Conservation (phyloP, 495 filamentous ascomycete genomes). For the Aspergillus biplanus region DNA sequence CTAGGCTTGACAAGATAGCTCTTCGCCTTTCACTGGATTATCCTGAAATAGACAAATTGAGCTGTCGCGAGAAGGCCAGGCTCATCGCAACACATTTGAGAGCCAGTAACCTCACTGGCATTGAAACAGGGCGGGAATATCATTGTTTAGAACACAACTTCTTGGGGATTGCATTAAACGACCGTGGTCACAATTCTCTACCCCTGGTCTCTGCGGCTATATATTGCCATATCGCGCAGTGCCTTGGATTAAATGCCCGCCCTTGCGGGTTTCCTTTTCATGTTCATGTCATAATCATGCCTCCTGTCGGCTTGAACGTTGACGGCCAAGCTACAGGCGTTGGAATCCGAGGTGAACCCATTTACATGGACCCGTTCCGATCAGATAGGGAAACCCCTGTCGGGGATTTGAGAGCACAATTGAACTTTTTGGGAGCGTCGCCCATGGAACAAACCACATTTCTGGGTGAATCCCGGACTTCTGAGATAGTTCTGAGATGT, state of each 20-base stretch:
- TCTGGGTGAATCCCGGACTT: slow-evolving; percentile 60
- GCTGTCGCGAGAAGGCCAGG: slow-evolving; percentile 68
- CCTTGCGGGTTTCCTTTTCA: slow-evolving; percentile 80
- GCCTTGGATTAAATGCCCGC: slow-evolving; percentile 69
- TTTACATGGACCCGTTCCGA: slow-evolving; percentile 86
- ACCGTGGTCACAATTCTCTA: slow-evolving; percentile 68
- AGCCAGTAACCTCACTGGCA: slow-evolving; percentile 67
- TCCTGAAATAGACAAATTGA: slow-evolving; percentile 52
- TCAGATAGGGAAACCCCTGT: slow-evolving; percentile 67
- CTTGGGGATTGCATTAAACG: slow-evolving; percentile 68
- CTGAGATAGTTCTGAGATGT: slow-evolving; percentile 73
- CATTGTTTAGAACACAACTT: slow-evolving; percentile 82
- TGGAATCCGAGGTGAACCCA: slow-evolving; percentile 51
- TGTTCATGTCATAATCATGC: slow-evolving; percentile 72
- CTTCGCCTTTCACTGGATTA: slow-evolving; percentile 51
- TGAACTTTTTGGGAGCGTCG: slow-evolving; percentile 65
- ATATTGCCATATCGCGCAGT: slow-evolving; percentile 67
- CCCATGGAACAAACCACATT: slow-evolving; percentile 55
- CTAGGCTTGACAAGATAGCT: slow-evolving; percentile 64
- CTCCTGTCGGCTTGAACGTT: slow-evolving; percentile 61
- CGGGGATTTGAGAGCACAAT: slow-evolving; percentile 58
- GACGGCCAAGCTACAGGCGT: slow-evolving; percentile 58
- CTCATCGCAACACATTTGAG: slow-evolving; percentile 67
- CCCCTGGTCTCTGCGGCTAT: slow-evolving; percentile 79
- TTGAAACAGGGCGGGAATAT: slow-evolving; percentile 65